Evolutionary conservation across 78 protist genomes (phyloP), one percentile per base, ranked within the genome.

Genomic region (Diacronema lutheri): DNA sequence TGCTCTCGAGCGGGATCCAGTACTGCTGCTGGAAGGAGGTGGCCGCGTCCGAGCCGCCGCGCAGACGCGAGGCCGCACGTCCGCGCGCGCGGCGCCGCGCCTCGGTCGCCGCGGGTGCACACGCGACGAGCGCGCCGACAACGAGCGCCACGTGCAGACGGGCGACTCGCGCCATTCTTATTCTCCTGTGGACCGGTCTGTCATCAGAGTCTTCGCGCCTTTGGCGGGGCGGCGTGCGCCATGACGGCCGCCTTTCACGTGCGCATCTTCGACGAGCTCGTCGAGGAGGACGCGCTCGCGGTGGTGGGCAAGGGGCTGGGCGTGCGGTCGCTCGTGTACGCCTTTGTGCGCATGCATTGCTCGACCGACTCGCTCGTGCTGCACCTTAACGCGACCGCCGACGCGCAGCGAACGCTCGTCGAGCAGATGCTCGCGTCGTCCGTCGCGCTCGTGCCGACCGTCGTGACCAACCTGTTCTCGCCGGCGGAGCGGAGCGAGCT

Each of bases 241-340:
- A n/a, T n/a, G n/a, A n/a, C n/a, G n/a, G 50, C 68, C 21, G 38
- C 72, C 44, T 65, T 65, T 21, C 72, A 25, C 41, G 21, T 25
- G 23, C 14, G 5, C 29, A 35, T 35, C 14, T 11, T 65, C 26
- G 41, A 10, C 14, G 73, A 87, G 44, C 44, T 87, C 20, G n/a
- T 13, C 14, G 80, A 33, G 26, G 74, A 78, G 50, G 90, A 87
- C 25, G 82, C 50, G 21, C 80, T 87, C 16, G 26, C 57, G 25
- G 69, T 87, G 20, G 29, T 80, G 65, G 90, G 68, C 26, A 66
- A 58, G 60, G 91, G 85, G 14, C 31, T 84, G 29, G 89, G 89
- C 40, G 14, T 73, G 37, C 65, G 64, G 40, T 14, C 44, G 2
- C n/a, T 69, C 9, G 33, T 78, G 40, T 46, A 4, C 31, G 11